Evolutionary conservation across 768 basidiomycete species (phyloP).

Genomic region (Phlebiopsis gigantea): DNA sequence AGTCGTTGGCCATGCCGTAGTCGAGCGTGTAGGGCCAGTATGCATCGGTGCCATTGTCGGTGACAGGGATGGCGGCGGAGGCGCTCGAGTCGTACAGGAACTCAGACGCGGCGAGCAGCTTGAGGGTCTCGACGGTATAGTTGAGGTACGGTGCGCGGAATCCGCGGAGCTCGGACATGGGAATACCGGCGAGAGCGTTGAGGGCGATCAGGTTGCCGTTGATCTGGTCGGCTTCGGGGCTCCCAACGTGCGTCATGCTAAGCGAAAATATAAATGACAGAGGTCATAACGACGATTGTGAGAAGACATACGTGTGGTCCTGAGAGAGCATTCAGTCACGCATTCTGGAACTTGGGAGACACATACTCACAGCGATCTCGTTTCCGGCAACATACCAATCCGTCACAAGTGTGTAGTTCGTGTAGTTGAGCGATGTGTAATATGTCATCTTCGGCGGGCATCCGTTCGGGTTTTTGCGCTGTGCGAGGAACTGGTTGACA

Average conservation of each 20-base stretch:
- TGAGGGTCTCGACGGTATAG: slow-evolving; percentile 59
- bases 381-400: slow-evolving; percentile 82
- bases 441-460: slow-evolving; percentile 76
- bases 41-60: slow-evolving; percentile 61
- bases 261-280: background rate
- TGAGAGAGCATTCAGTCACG: background rate
- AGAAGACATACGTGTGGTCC: slow-evolving; percentile 57
- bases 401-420: slow-evolving; percentile 72
- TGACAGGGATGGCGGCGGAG: slow-evolving; percentile 58
- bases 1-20: slow-evolving; percentile 75
- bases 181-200: slow-evolving; percentile 75
- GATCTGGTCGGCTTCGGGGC: slow-evolving; percentile 58
- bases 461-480: slow-evolving; percentile 72
- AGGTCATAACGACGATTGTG: too few relatives aligned
- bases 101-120: slow-evolving; percentile 43
- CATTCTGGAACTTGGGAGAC: background rate
- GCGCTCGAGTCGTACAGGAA: slow-evolving; percentile 73
- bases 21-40: slow-evolving; percentile 85
- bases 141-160: slow-evolving; percentile 78
- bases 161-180: slow-evolving; percentile 54
- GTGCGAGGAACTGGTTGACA: slow-evolving; percentile 69
- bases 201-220: slow-evolving; percentile 76
- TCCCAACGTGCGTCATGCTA: slow-evolving; percentile 76
- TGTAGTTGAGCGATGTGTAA: slow-evolving; percentile 65
- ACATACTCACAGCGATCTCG: slow-evolving; percentile 51